A percentile compares a stretch with the other conserved stretches of the same genome.
Evolutionary conservation across 805 yeast species (phyloP).

Genomic region (Monosporozyma solicola): DNA sequence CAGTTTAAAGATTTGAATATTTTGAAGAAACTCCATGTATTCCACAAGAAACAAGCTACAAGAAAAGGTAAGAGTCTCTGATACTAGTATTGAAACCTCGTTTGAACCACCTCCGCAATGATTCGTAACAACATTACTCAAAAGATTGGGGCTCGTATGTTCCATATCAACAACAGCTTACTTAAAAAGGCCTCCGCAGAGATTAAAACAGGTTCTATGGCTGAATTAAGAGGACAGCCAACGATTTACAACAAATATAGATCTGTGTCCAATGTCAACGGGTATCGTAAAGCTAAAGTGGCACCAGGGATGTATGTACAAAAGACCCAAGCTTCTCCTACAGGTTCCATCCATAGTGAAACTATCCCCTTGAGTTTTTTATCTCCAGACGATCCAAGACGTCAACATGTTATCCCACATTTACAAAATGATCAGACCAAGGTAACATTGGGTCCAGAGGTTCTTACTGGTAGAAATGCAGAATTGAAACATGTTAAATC

Average conservation of each 20-base stretch:
- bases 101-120: neutral
- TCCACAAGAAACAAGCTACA: neutral
- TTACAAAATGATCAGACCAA: conserved; percentile 9
- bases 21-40: neutral
- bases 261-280: conserved; percentile 59
- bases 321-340: conserved; percentile 58
- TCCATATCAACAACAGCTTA: neutral
- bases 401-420: conserved; percentile 17
- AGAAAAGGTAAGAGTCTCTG: neutral
- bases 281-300: conserved; percentile 31
- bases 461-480: conserved; percentile 21
- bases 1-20: neutral
- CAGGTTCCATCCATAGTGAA: conserved; percentile 36
- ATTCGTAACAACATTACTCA: neutral
- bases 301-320: conserved; percentile 53
- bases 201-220: conserved; percentile 3
- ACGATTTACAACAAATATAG: conserved; percentile 44
- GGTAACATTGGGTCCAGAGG: conserved; percentile 35
- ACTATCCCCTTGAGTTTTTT: conserved; percentile 62
- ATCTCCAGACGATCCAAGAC: conserved; percentile 53
- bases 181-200: neutral
- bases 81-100: neutral
- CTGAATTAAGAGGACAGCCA: conserved; percentile 14
- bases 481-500: conserved; percentile 22
- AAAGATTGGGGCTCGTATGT: neutral